Conservation (phyloP, 2,329 filamentous ascomycete genomes). For the Talaromyces sp. region DNA sequence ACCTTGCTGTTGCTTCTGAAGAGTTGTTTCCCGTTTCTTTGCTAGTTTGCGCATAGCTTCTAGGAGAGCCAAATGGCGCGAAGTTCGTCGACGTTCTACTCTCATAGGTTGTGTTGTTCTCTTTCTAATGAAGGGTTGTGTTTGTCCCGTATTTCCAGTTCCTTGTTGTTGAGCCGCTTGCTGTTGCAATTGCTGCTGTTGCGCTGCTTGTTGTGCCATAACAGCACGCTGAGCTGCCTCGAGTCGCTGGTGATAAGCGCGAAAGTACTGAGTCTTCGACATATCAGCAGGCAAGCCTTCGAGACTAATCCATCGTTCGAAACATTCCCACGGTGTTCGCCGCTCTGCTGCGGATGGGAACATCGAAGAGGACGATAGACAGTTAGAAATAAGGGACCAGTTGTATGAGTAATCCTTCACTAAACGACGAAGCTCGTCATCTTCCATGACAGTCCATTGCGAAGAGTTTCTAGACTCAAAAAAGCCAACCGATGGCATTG, state of each 20-base stretch:
- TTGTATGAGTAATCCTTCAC: constrained; percentile 96
- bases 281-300: constrained; percentile 90
- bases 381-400: constrained; percentile 88
- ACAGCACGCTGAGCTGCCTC: constrained; percentile 60
- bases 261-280: constrained; percentile 94
- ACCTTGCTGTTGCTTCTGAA: constrained; percentile 83
- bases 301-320: constrained; percentile 90
- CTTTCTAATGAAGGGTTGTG: constrained; percentile 57
- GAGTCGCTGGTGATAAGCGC: constrained; percentile 61
- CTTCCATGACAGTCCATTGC: constrained; percentile 86
- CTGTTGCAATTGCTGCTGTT: constrained; percentile 50
- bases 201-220: constrained; percentile 53
- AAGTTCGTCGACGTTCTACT: constrained; percentile 81
- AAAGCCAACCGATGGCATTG: constrained; percentile 85
- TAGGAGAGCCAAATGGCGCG: constrained; percentile 81
- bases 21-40: constrained; percentile 81
- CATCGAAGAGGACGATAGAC: constrained; percentile 67
- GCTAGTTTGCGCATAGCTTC: constrained; percentile 94
- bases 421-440: constrained; percentile 78
- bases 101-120: constrained; percentile 71
- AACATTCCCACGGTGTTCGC: constrained; percentile 96
- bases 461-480: constrained; percentile 84
- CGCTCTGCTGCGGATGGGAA: constrained; percentile 85
- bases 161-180: constrained; percentile 24
- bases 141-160: constrained; percentile 43